Percentiles rank a stretch among this genome's conserved stretches.
These are phyloP conservation scores for Ceratobasidium sp. DNA, from an alignment of 1,284 basidiomycete species.

Conservation along the genomic window DNA sequence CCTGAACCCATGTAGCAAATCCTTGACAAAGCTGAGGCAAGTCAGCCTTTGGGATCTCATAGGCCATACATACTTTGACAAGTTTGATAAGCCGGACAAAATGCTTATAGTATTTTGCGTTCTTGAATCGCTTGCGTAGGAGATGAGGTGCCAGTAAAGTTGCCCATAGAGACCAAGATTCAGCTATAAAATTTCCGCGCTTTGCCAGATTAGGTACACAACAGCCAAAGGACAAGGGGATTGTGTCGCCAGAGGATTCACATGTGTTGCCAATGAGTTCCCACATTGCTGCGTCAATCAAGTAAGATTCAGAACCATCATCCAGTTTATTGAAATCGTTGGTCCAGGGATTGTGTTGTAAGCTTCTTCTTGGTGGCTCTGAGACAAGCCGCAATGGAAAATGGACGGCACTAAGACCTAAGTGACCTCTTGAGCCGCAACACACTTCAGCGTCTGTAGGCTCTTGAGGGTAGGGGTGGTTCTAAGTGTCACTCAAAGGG, in stretches of 20 bases:
- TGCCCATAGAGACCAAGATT: conserved; percentile 52
- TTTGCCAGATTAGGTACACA: conserved; percentile 51
- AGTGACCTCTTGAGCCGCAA: too few species aligned
- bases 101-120: too few species aligned
- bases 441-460: too few species aligned
- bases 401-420: too few species aligned
- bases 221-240: conserved; percentile 53
- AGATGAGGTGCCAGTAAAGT: conserved; percentile 39
- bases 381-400: too few species aligned
- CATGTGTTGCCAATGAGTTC: conserved; percentile 49
- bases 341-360: conserved; percentile 3
- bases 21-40: conserved; percentile 48
- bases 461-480: too few species aligned
- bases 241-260: conserved; percentile 45
- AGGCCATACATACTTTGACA: conserved; percentile 50
- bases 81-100: too few species aligned
- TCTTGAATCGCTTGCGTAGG: neutral
- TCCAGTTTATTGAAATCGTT: neutral
- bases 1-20: conserved; percentile 54
- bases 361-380: too few species aligned
- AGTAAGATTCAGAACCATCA: neutral
- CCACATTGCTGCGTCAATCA: neutral
- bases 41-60: conserved; percentile 50
- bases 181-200: conserved; percentile 48
- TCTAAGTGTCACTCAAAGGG: too few species aligned